Base-by-base conservation (phyloP, 768 basidiomycete genomes). In the Lactarius hengduanensis region DNA sequence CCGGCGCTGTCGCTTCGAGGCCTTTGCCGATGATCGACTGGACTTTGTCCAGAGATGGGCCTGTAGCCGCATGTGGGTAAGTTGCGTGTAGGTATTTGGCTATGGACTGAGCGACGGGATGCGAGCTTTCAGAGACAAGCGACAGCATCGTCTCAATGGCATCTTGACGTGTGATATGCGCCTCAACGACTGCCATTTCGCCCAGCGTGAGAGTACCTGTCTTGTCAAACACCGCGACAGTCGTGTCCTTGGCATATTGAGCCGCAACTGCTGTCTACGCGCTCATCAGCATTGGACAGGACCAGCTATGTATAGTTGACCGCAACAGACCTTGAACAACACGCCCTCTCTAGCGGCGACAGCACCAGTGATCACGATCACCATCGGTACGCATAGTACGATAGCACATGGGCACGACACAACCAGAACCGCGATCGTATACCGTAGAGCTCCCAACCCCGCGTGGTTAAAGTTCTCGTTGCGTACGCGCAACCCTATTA, bases 161-260 rank as follows among this genome's bases (percentile, higher is more conserved):
- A n/a, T 71, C 72, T 20, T 71, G 72, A n/a, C 69, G 73, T 36
- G 73, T 16, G 32, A 78, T 60, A 43, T 75, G 74, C 54, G 75
- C 72, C 56, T 75, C 73, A n/a, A 76, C 77, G 20, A 84, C 79
- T 0, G 74, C 70, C 34, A 80, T 76, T 60, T 77, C 70, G 13
- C 82, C 82, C 56, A 74, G 68, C 1, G 85, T 84, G 59, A 86
- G 75, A 16, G 85, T 86, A 0, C 85, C 85, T 0, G 85, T 86
- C 77, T 87, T 87, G 75, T 87, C 86, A 63, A 86, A 82, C 2
- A 81, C 83, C 36, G 82, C 78, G 59, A 78, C 76, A 40, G 78
- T 75, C 61, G 82, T 74, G 55, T 77, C 73, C n/a, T 78, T 67
- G 13, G 59, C 65, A 5, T 64, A 28, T 34, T 71, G 69, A 16